A percentile compares a stretch with the other conserved stretches of the same genome.
Evolutionary conservation across 106 monocot genomes (phyloP).

Genomic region (Dendrobium huoshanense): DNA sequence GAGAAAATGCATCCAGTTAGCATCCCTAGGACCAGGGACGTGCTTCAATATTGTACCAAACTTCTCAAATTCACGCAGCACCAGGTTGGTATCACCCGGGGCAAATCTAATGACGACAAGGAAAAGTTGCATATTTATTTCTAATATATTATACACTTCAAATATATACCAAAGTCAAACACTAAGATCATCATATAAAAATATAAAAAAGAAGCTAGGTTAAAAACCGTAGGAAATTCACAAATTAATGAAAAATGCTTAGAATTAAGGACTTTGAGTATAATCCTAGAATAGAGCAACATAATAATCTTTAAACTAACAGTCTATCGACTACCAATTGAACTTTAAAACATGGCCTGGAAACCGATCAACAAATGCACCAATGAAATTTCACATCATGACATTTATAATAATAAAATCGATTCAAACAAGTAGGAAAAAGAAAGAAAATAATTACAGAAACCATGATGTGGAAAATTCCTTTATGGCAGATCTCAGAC

Average conservation of each 20-base stretch:
- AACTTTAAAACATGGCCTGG: no score
- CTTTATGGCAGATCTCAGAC: no score
- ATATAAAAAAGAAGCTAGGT: background rate
- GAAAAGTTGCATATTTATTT: background rate
- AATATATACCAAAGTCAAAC: background rate
- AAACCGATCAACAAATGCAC: no score
- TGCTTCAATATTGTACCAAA: conserved; percentile 72
- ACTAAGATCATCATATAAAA: background rate
- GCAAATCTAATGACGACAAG: conserved; percentile 48
- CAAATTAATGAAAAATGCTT: background rate
- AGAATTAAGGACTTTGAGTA: no score
- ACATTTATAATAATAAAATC: no score
- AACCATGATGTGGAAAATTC: no score
- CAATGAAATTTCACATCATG: no score
- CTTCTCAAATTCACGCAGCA: conserved; percentile 87
- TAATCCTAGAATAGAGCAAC: no score
- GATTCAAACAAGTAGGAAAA: no score
- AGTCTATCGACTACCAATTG: no score
- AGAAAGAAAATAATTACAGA: no score
- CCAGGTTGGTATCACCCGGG: conserved; percentile 76
- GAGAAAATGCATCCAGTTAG: conserved; percentile 93
- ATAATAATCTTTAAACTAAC: no score
- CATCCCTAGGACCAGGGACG: conserved; percentile 74
- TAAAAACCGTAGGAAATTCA: background rate
- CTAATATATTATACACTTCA: background rate